Evolutionary conservation across 768 basidiomycete genomes (phyloP).

Genomic region (Amanita pallidorosea): DNA sequence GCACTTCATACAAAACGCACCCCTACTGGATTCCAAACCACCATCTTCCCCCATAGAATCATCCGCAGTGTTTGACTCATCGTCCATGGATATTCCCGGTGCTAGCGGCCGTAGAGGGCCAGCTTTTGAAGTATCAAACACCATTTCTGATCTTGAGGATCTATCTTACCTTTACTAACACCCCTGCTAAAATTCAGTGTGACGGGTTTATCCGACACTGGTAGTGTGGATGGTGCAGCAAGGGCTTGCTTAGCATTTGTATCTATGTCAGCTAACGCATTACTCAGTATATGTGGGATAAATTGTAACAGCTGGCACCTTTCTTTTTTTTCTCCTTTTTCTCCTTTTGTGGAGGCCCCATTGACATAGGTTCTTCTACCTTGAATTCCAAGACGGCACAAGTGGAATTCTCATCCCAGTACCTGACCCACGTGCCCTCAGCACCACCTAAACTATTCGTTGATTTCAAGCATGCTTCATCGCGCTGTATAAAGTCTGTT

Average conservation of each 20-base stretch:
- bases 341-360: conserved; percentile 23
- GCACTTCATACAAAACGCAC: conserved; percentile 22
- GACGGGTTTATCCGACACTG: conserved; percentile 72
- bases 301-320: conserved; percentile 21
- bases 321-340: conserved; percentile 61
- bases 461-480: conserved; percentile 66
- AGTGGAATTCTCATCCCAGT: conserved; percentile 87
- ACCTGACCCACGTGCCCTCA: conserved; percentile 68
- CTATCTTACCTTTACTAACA: conserved; percentile 18
- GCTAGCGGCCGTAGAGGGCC: conserved; percentile 27
- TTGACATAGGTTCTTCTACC: conserved; percentile 47
- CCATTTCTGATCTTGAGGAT: conserved; percentile 12
- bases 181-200: conserved; percentile 65
- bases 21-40: conserved; percentile 34
- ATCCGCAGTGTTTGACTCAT: conserved; percentile 31
- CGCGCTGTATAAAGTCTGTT: conserved; percentile 60
- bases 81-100: conserved; percentile 63
- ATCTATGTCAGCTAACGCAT: conserved; percentile 22
- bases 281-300: not conserved
- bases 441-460: conserved; percentile 60
- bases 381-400: conserved; percentile 70
- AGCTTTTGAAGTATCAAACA: conserved; percentile 4
- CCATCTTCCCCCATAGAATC: conserved; percentile 32
- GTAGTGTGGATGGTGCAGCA: conserved; percentile 54
- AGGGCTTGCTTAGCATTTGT: conserved; percentile 14